A percentile compares a stretch with the other conserved stretches of the same genome.
Conservation (phyloP, 2,329 filamentous ascomycete species). For the Botrytis squamosa region DNA sequence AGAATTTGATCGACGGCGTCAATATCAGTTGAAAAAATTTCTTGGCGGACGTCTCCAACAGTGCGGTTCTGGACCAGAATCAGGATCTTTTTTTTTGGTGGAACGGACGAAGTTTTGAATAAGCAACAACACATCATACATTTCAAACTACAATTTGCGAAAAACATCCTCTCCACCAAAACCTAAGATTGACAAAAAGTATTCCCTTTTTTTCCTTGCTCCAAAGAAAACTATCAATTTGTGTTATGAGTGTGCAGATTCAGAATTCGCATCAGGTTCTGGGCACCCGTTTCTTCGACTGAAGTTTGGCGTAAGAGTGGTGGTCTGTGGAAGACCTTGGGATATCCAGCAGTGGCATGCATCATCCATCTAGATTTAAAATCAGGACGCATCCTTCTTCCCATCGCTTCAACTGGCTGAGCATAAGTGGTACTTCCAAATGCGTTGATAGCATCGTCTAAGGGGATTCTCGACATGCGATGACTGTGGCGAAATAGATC, state of each 20-base stretch:
- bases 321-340: conserved; percentile 7
- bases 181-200: not conserved
- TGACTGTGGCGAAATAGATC: conserved; percentile 18
- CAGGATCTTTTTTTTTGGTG: too few relatives aligned
- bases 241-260: conserved; percentile 39
- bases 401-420: conserved; percentile 36
- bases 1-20: not conserved
- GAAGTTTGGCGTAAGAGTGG: conserved; percentile 3
- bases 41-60: not conserved
- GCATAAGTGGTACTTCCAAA: conserved; percentile 37
- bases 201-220: not conserved
- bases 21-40: not conserved
- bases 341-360: conserved; percentile 30
- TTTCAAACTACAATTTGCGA: not conserved
- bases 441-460: conserved; percentile 39
- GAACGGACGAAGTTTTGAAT: not conserved
- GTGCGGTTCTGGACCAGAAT: not conserved
- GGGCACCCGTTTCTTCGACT: conserved; percentile 33
- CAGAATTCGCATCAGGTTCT: conserved; percentile 38
- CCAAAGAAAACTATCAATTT: conserved; percentile 23
- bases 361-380: conserved; percentile 36
- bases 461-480: conserved; percentile 24
- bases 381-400: conserved; percentile 33
- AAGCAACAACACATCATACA: not conserved
- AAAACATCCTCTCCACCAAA: not conserved